Evolutionary conservation across 768 basidiomycete species (phyloP).

Genomic region (Hericium erinaceus): DNA sequence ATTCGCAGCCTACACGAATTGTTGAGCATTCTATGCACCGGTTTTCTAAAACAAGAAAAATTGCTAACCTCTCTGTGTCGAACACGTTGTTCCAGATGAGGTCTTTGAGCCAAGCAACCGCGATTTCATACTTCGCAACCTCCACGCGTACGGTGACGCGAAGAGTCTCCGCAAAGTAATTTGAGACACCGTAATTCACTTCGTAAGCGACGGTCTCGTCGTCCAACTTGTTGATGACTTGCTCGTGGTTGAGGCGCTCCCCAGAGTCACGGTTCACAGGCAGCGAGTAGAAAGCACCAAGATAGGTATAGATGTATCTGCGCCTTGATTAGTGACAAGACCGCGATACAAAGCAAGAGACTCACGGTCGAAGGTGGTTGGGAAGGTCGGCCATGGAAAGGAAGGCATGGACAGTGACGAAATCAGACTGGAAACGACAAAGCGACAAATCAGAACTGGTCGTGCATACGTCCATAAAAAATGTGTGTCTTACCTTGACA

Average conservation of each 20-base stretch:
- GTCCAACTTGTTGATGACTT: conserved; percentile 85
- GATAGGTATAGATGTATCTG: conserved; percentile 73
- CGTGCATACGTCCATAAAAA: neutral
- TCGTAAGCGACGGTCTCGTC: conserved; percentile 88
- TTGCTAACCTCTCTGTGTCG: conserved; percentile 61
- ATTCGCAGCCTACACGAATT: conserved; percentile 56
- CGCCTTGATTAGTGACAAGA: conserved; percentile 1
- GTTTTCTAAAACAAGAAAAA: neutral
- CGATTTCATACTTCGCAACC: conserved; percentile 64
- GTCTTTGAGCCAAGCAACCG: conserved; percentile 81
- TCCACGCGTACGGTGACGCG: conserved; percentile 82
- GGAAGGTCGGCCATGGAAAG: conserved; percentile 73
- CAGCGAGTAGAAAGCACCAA: conserved; percentile 80
- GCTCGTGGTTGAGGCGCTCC: conserved; percentile 67
- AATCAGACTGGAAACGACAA: conserved; percentile 62
- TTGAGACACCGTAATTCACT: conserved; percentile 47
- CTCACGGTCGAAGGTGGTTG: conserved; percentile 67
- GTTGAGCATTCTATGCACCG: neutral
- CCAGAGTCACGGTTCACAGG: conserved; percentile 70
- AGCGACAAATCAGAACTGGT: neutral
- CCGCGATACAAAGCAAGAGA: neutral
- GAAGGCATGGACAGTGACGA: conserved; percentile 71
- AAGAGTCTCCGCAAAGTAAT: conserved; percentile 66
- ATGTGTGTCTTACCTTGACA: conserved; percentile 54
- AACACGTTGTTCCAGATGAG: conserved; percentile 70